Base-by-base conservation (phyloP, 495 filamentous ascomycete species). In the Xanthoparmelia taractica region DNA sequence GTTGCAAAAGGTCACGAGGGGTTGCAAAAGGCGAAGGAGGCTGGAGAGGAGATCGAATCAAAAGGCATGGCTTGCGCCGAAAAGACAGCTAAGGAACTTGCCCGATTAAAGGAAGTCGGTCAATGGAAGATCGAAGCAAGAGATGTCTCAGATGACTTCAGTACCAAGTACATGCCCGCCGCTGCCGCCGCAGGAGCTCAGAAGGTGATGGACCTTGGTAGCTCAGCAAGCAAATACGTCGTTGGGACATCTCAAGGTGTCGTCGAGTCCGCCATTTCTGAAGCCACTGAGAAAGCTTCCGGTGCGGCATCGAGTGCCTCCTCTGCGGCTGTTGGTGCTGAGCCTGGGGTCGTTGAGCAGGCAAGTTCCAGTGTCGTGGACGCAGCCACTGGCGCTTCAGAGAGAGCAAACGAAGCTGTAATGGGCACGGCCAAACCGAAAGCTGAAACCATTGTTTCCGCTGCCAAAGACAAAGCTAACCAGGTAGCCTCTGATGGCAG, bases 41-140 rank as follows among this genome's bases (percentile, higher is more conserved):
- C 86, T 47, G 85, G 83, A 13, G 83, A 85, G 57, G 82, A 84
- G 6, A 77, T 96, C 18, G 84, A 96, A 69, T 83, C 83, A 17
- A 79, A 80, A 65, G 94, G 83, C 34, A 97, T 97, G 88, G 77
- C 76, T 58, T 79, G 88, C 62, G 94, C 95, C 7, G 87, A 91
- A 61, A 73, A 85, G 33, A 84, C 90, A 23, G 95, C 94, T 38
- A 87, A 85, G 67, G 92, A 99, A 69, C 80, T 99, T 37, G 79
- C 80, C 23, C 77, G 90, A 43, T 73, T 99, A 33, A 97, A 94
- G 82, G 87, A 89, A 65, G 87, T 95, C 48, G 90, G 85, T 31
- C 79, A 79, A 65, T 95, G 90, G 89, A 97, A 97, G 75, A 80
- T 96, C 55, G 79, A 82, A 29, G 85, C 91, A 47, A 74, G 80